phyloP scores from a whole-genome alignment of 352 stramenopile genomes.

The Phytophthora constricta region DNA sequence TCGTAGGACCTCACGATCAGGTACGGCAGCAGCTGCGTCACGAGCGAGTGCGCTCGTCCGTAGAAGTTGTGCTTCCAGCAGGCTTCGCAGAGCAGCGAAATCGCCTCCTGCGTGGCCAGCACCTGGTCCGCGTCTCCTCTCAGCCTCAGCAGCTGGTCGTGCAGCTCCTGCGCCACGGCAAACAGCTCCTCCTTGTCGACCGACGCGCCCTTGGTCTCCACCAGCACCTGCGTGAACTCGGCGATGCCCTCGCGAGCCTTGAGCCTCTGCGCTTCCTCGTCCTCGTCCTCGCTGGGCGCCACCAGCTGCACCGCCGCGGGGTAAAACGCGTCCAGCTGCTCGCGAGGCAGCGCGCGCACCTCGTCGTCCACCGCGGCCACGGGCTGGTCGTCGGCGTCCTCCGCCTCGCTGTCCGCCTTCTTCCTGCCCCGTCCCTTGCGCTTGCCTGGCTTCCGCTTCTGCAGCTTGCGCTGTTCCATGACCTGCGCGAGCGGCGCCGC shows the following conservation, averaged over 20 bases:
- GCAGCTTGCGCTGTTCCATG: slow-evolving; percentile 46
- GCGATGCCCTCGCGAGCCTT: slow-evolving; percentile 51
- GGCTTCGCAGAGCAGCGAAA: slow-evolving; percentile 74
- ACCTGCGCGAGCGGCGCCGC: slow-evolving; percentile 39
- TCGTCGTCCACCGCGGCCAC: slow-evolving; percentile 52
- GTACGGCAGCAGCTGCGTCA: slow-evolving; percentile 86
- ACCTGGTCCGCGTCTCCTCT: slow-evolving; percentile 50
- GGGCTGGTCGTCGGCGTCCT: slow-evolving; percentile 16
- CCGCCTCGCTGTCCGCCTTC: slow-evolving; percentile 20
- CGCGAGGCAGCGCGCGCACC: slow-evolving; percentile 54
- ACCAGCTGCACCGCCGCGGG: slow-evolving; percentile 46
- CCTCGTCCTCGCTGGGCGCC: slow-evolving; percentile 28
- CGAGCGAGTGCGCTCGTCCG: slow-evolving; percentile 63
- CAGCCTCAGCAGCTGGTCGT: slow-evolving; percentile 69
- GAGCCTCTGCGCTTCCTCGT: slow-evolving; percentile 41
- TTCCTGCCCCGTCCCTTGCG: slow-evolving; percentile 39
- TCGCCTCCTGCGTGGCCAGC: slow-evolving; percentile 65
- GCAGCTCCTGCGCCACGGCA: slow-evolving; percentile 63
- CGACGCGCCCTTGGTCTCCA: slow-evolving; percentile 59
- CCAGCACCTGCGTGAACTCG: slow-evolving; percentile 62
- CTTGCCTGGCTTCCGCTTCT: slow-evolving; percentile 30
- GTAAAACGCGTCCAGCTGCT: slow-evolving; percentile 61
- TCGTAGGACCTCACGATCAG: slow-evolving; percentile 86
- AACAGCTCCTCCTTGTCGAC: slow-evolving; percentile 68
- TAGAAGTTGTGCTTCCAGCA: slow-evolving; percentile 78